These are phyloP conservation scores for Trichophyton simii DNA, from an alignment of 2,329 filamentous ascomycete genomes.

Conservation along the genomic window DNA sequence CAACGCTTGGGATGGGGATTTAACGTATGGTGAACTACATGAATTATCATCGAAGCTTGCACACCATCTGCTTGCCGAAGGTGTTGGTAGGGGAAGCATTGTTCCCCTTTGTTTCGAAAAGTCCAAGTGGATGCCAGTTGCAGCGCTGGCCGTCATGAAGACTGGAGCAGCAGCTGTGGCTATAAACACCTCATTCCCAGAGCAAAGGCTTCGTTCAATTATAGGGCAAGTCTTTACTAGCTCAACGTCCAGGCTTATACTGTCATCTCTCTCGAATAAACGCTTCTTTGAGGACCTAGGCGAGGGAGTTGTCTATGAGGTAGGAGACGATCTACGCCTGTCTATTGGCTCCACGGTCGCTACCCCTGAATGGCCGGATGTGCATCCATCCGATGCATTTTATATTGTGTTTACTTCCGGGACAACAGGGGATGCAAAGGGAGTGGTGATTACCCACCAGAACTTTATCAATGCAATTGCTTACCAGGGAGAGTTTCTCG, in stretches of 20 bases:
- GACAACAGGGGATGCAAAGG: conserved; percentile 4
- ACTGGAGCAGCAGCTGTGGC: conserved; percentile 12
- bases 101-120: conserved; percentile 13
- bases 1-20: conserved; percentile 15
- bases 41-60: conserved; percentile 22
- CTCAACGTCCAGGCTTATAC: conserved; percentile 7
- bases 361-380: conserved; percentile 1
- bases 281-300: neutral
- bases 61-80: conserved; percentile 19
- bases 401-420: conserved; percentile 39
- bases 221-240: conserved; percentile 3
- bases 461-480: neutral
- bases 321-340: neutral
- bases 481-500: neutral
- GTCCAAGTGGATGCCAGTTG: conserved; percentile 11
- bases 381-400: conserved; percentile 20
- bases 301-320: neutral
- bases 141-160: conserved; percentile 11
- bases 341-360: neutral
- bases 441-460: conserved; percentile 3
- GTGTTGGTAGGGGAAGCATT: conserved; percentile 19
- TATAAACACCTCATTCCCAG: conserved; percentile 14
- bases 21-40: conserved; percentile 15
- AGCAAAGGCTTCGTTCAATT: conserved; percentile 23
- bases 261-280: neutral